These are phyloP conservation scores for Colletotrichum lupini DNA, from an alignment of 2,329 filamentous ascomycete genomes.

Conservation along the genomic window DNA sequence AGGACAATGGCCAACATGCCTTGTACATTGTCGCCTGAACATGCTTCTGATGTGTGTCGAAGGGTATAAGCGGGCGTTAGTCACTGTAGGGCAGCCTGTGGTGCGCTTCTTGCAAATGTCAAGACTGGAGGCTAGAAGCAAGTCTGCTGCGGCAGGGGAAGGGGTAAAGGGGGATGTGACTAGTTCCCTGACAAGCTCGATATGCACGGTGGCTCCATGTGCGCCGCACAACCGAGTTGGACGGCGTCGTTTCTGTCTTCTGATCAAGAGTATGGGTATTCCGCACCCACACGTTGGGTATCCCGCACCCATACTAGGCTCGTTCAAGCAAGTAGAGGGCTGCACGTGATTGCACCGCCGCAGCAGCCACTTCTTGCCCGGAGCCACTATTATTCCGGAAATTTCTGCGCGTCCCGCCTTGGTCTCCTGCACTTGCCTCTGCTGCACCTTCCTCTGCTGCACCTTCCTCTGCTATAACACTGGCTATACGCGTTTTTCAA, in stretches of 20 bases:
- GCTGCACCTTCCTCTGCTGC: too few relatives aligned
- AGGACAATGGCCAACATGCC: neutral
- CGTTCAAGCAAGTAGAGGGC: too few relatives aligned
- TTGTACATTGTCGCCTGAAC: neutral
- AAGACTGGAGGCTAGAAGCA: conserved; percentile 3
- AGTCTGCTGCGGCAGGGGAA: neutral
- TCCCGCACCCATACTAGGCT: too few relatives aligned
- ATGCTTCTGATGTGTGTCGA: neutral
- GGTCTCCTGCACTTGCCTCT: too few relatives aligned
- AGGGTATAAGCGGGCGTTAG: conserved; percentile 3
- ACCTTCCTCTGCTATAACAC: too few relatives aligned
- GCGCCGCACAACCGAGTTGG: neutral
- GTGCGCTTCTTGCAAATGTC: conserved; percentile 7
- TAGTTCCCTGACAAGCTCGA: conserved; percentile 5
- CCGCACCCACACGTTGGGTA: too few relatives aligned
- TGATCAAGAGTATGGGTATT: too few relatives aligned
- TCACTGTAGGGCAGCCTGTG: conserved; percentile 1
- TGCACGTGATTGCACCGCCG: too few relatives aligned
- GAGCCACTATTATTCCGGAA: too few relatives aligned
- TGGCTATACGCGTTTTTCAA: too few relatives aligned
- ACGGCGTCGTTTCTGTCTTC: conserved; percentile 2
- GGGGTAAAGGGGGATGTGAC: neutral
- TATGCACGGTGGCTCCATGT: neutral
- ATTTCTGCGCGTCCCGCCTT: too few relatives aligned
- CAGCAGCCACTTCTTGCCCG: too few relatives aligned